These are phyloP conservation scores for Stachybotrys chlorohalonatus DNA, from an alignment of 2,329 filamentous ascomycete species.

Conservation along the genomic window DNA sequence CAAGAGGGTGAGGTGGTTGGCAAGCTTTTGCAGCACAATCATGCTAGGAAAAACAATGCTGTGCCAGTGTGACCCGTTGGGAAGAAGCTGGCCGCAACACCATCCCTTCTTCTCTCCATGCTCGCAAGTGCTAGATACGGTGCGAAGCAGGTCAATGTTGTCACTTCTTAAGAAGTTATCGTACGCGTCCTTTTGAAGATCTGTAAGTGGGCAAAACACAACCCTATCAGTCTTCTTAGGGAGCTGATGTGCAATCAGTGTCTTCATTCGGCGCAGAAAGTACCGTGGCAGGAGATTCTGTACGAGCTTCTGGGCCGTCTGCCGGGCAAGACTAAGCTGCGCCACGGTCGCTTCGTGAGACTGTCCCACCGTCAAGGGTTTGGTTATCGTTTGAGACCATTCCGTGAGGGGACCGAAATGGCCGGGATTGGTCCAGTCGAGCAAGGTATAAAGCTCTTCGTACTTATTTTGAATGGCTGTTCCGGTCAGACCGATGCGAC, in stretches of 20 bases:
- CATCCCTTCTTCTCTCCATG: slow-evolving; percentile 61
- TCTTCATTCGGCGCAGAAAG: slow-evolving; percentile 89
- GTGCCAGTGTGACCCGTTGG: slow-evolving; percentile 57
- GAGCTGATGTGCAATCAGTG: slow-evolving; percentile 80
- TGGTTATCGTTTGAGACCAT: slow-evolving; percentile 71
- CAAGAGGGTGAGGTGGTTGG: slow-evolving; percentile 85
- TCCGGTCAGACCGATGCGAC: slow-evolving; percentile 85
- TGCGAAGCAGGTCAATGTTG: slow-evolving; percentile 59
- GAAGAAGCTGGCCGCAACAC: slow-evolving; percentile 63
- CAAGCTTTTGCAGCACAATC: slow-evolving; percentile 72
- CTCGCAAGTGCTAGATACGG: slow-evolving; percentile 57
- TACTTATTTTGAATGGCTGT: slow-evolving; percentile 98
- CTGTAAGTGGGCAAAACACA: slow-evolving; percentile 87
- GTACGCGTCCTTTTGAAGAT: slow-evolving; percentile 74
- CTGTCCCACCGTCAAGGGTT: slow-evolving; percentile 78
- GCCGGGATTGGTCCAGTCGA: slow-evolving; percentile 95
- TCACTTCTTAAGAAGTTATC: slow-evolving; percentile 65
- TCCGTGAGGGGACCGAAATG: slow-evolving; percentile 52
- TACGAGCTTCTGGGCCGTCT: slow-evolving; percentile 76
- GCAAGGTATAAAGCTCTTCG: slow-evolving; percentile 88
- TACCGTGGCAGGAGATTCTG: slow-evolving; percentile 81
- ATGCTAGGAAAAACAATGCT: slow-evolving; percentile 79
- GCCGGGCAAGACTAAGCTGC: slow-evolving; percentile 72
- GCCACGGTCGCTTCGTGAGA: slow-evolving; percentile 82
- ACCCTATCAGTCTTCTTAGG: slow-evolving; percentile 92